A percentile compares a stretch with the other conserved stretches of the same genome.
phyloP scores from a whole-genome alignment of 495 filamentous ascomycete genomes.

The Mytilinidion resinicola region DNA sequence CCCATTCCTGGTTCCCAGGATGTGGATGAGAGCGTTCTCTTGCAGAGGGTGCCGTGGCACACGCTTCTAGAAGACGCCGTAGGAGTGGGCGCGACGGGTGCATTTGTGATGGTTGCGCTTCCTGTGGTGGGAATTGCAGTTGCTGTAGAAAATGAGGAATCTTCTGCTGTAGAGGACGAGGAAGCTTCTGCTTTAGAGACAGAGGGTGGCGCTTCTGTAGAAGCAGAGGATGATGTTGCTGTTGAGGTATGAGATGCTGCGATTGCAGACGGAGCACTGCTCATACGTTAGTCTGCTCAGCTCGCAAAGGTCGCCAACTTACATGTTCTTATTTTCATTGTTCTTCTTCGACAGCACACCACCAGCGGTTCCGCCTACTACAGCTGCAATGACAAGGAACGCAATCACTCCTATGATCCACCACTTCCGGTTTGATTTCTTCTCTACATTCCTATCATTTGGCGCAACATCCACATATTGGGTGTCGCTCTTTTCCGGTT shows the following conservation, averaged over 20 bases:
- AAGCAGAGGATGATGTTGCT: too few relatives aligned
- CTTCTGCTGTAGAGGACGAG: too few relatives aligned
- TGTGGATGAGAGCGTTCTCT: not conserved
- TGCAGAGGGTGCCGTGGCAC: conserved; percentile 1
- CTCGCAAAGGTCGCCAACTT: too few relatives aligned
- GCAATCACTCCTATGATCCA: not conserved
- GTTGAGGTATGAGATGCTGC: too few relatives aligned
- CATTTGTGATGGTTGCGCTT: too few relatives aligned
- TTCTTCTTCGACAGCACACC: not conserved
- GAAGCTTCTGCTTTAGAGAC: too few relatives aligned
- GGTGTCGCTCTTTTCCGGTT: not conserved
- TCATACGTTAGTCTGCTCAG: too few relatives aligned
- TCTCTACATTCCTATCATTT: not conserved
- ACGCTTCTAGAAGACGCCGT: not conserved
- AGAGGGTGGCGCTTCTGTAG: too few relatives aligned
- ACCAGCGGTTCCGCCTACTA: not conserved
- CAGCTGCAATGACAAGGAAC: not conserved
- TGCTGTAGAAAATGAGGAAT: too few relatives aligned
- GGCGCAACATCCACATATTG: not conserved
- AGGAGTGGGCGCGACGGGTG: not conserved
- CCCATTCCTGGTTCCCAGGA: not conserved
- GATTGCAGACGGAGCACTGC: too few relatives aligned
- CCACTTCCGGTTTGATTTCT: not conserved
- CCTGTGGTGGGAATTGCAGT: too few relatives aligned
- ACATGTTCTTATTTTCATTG: not conserved